These are phyloP conservation scores for Clonostachys sp. DNA, from an alignment of 2,329 filamentous ascomycete species.

Conservation along the genomic window DNA sequence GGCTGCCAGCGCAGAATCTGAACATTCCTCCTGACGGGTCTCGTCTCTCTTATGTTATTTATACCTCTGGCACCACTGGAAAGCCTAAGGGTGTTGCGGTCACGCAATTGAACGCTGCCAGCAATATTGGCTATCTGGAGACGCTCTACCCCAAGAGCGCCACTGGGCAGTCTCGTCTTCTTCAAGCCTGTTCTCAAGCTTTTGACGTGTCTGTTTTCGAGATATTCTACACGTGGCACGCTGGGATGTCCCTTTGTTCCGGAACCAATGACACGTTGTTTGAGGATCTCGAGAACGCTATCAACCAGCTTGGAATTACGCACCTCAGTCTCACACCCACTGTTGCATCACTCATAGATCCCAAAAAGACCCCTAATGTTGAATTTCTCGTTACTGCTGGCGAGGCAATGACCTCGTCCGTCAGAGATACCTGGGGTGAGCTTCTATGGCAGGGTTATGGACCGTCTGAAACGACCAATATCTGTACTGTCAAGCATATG, in stretches of 20 bases:
- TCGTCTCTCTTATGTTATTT: constrained; percentile 71
- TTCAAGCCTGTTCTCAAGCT: constrained; percentile 80
- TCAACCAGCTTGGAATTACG: constrained; percentile 61
- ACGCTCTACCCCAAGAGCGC: constrained; percentile 56
- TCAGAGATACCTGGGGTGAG: constrained; percentile 64
- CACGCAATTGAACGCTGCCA: constrained; percentile 70
- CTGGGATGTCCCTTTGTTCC: constrained; percentile 74
- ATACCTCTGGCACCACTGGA: constrained; percentile 80
- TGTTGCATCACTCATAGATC: constrained; percentile 70
- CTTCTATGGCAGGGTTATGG: constrained; percentile 79
- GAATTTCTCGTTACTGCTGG: constrained; percentile 77
- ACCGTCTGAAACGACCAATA: constrained; percentile 83
- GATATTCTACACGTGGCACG: constrained; percentile 79
- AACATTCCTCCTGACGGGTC: constrained; percentile 30
- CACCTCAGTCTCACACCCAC: constrained; percentile 85
- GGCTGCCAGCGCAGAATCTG: constrained; percentile 22
- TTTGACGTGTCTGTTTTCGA: constrained; percentile 91
- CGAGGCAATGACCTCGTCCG: constrained; percentile 70
- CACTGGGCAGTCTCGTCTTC: constrained; percentile 46
- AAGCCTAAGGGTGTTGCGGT: constrained; percentile 76
- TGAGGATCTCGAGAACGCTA: constrained; percentile 63
- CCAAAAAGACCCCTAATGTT: constrained; percentile 64
- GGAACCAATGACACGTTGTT: constrained; percentile 72
- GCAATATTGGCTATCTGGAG: constrained; percentile 66
- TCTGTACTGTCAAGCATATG: constrained; percentile 72